A percentile compares a stretch with the other conserved stretches of the same genome.
These are phyloP conservation scores for Scedosporium minutisporum DNA, from an alignment of 2,329 filamentous ascomycete species.

Conservation along the genomic window DNA sequence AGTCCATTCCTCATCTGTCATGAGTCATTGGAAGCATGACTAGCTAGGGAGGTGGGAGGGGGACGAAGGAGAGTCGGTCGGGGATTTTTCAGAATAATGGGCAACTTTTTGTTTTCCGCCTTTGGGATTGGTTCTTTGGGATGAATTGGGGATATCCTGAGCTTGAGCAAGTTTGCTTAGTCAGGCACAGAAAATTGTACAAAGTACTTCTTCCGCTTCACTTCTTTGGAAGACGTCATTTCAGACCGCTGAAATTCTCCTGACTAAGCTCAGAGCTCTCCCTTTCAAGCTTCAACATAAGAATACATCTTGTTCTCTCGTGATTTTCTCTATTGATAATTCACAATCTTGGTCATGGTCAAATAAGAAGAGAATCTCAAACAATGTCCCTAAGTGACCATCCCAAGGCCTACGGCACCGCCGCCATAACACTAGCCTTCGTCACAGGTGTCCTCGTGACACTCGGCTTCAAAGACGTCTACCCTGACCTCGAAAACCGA, in stretches of 20 bases:
- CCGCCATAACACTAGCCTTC: conserved; percentile 64
- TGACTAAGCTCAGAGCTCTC: neutral
- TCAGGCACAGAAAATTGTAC: neutral
- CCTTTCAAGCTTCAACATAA: neutral
- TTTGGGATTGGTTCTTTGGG: neutral
- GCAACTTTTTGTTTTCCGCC: neutral
- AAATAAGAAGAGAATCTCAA: neutral
- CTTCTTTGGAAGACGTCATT: neutral
- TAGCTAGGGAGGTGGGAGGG: conserved; percentile 5
- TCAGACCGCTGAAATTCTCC: too few species aligned
- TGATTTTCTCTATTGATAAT: neutral
- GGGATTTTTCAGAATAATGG: neutral
- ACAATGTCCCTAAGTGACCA: conserved; percentile 52
- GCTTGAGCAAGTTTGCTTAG: neutral
- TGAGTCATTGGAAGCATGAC: neutral
- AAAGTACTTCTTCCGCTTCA: too few species aligned
- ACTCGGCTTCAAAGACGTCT: conserved; percentile 69
- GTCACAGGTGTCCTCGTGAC: conserved; percentile 67
- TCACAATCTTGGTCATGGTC: neutral
- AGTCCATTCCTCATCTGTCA: conserved; percentile 56
- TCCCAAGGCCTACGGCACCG: conserved; percentile 51
- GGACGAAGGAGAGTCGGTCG: conserved; percentile 8
- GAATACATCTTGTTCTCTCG: neutral
- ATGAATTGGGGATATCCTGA: neutral
- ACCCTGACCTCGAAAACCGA: conserved; percentile 60